A percentile compares a stretch with the other conserved stretches of the same genome.
Evolutionary conservation across 1,284 basidiomycete species (phyloP).

Genomic region (Trametes versicolor): DNA sequence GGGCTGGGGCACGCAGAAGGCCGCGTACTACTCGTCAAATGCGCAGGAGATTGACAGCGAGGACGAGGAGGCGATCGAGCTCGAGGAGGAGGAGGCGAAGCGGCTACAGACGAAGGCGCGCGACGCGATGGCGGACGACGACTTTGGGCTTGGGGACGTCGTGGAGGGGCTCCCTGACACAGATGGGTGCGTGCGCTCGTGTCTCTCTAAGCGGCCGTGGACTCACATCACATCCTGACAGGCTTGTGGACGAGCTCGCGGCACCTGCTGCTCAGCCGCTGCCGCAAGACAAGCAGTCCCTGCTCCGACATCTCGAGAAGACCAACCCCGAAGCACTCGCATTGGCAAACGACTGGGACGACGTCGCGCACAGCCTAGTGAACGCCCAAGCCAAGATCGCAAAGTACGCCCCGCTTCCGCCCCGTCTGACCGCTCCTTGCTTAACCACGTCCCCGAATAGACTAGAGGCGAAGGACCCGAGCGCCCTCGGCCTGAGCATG

Average conservation of each 20-base stretch:
- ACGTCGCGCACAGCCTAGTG: conserved; percentile 64
- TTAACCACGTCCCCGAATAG: conserved; percentile 47
- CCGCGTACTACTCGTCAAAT: conserved; percentile 88
- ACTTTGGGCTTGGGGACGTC: conserved; percentile 86
- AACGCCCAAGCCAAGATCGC: conserved; percentile 64
- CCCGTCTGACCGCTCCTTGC: conserved; percentile 2
- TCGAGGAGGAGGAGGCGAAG: conserved; percentile 90
- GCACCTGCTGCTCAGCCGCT: conserved; percentile 43
- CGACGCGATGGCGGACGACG: conserved; percentile 78
- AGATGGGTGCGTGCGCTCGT: conserved; percentile 55
- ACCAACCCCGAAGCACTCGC: conserved; percentile 84
- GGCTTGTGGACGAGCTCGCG: conserved; percentile 49
- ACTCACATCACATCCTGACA: conserved; percentile 27
- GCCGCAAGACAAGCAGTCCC: conserved; percentile 68
- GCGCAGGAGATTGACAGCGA: conserved; percentile 83
- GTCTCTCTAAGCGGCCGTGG: not conserved
- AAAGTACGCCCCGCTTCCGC: conserved; percentile 53
- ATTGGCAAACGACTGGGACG: conserved; percentile 80
- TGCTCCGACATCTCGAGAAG: conserved; percentile 82
- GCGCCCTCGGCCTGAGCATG: conserved; percentile 68
- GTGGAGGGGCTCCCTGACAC: conserved; percentile 52
- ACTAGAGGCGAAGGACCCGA: conserved; percentile 55
- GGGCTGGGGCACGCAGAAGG: conserved; percentile 82
- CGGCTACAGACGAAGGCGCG: conserved; percentile 82
- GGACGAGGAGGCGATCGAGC: conserved; percentile 85